These are phyloP conservation scores for Iberis amara DNA, from an alignment of 441 rosid genomes.

Conservation along the genomic window DNA sequence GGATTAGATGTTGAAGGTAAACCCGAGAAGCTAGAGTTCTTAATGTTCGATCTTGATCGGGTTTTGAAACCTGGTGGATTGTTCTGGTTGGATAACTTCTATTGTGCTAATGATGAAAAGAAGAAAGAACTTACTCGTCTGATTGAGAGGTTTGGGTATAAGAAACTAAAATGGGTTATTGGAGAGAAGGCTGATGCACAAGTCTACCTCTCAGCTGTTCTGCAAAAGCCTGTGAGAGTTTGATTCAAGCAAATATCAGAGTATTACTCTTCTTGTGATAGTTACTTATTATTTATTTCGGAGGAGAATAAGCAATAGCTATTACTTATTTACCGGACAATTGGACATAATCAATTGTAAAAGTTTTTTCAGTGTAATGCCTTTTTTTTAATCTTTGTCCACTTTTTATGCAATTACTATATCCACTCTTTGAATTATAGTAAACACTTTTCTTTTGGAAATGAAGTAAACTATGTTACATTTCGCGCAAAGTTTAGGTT, in stretches of 20 bases:
- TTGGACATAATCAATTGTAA: no score
- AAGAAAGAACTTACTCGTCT: conserved; percentile 64
- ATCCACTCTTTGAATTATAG: no score
- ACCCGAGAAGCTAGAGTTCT: conserved; percentile 76
- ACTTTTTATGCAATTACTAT: no score
- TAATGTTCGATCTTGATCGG: conserved; percentile 90
- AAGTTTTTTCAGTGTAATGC: no score
- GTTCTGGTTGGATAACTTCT: conserved; percentile 82
- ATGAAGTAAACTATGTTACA: no score
- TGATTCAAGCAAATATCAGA: conserved; percentile 31
- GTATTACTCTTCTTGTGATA: no score
- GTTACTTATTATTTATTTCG: no score
- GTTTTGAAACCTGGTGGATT: conserved; percentile 72
- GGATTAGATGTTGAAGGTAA: conserved; percentile 62
- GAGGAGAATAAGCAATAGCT: no score
- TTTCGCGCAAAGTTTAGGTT: no score
- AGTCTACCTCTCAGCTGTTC: conserved; percentile 74
- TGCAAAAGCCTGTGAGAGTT: conserved; percentile 80
- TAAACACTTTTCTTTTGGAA: no score
- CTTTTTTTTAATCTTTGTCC: no score
- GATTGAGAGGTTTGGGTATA: conserved; percentile 80
- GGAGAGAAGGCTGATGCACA: conserved; percentile 76
- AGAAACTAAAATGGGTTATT: conserved; percentile 91
- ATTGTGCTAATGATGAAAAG: conserved; percentile 59
- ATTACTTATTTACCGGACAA: no score